A percentile compares a stretch with the other conserved stretches of the same genome.
Evolutionary conservation across 2,329 filamentous ascomycete genomes (phyloP).

Genomic region (Graphilbum fragrans): DNA sequence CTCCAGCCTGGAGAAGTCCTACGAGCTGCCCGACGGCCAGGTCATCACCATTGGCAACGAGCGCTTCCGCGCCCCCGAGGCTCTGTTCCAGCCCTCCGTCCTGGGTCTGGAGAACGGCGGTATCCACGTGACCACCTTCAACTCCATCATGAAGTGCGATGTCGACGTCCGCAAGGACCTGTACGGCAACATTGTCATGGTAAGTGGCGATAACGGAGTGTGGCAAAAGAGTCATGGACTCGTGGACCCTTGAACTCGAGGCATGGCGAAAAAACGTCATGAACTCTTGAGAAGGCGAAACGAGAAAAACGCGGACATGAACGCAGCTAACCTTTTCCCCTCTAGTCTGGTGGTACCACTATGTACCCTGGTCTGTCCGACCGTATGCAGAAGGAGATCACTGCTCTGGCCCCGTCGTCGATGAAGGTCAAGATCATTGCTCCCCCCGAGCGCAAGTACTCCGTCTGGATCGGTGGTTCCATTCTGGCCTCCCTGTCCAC

Average conservation of each 20-base stretch:
- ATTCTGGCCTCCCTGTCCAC: conserved; percentile 98
- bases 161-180: conserved; percentile 99
- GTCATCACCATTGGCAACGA: conserved; percentile 99
- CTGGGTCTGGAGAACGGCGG: conserved; percentile 96
- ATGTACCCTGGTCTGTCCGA: conserved; percentile 99
- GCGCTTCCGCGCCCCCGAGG: conserved; percentile 98
- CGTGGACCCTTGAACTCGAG: neutral
- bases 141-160: conserved; percentile 99
- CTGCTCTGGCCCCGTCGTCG: conserved; percentile 93
- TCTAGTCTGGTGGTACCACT: conserved; percentile 96
- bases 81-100: conserved; percentile 97
- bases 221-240: neutral
- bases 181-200: conserved; percentile 99
- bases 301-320: neutral
- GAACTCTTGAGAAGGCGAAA: neutral
- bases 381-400: conserved; percentile 99
- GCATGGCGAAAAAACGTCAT: neutral
- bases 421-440: conserved; percentile 99
- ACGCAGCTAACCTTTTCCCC: conserved; percentile 18
- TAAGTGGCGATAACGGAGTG: conserved; percentile 37
- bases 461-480: conserved; percentile 99
- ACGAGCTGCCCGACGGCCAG: conserved; percentile 97
- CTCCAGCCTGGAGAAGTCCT: conserved; percentile 98
- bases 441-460: conserved; percentile 99
- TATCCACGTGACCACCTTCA: conserved; percentile 99